Evolutionary conservation across 2,329 filamentous ascomycete species (phyloP), one percentile per base, ranked within the genome.

Genomic region (Aspergillus udagawae): DNA sequence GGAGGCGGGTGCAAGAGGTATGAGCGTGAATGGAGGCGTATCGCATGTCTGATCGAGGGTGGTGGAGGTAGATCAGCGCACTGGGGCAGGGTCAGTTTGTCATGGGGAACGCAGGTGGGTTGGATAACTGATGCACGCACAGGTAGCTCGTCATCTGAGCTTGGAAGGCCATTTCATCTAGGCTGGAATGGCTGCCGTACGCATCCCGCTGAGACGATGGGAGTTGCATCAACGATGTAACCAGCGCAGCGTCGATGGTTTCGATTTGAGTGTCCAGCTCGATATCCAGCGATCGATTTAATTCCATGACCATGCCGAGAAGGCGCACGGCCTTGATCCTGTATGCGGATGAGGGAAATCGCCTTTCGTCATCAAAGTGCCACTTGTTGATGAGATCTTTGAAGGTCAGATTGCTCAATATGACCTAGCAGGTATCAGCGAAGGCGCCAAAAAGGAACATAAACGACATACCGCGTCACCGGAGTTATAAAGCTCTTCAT

Each of bases 261-360:
- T 82, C 76, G 35, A 78, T 62, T 21, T 70, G 66, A 4, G 58
- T 51, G 29, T 70, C 68, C 1, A 60, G 59, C 17, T 65, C 59
- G 10, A 60, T 50, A 25, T 67, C 63, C 3, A 63, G 53, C 5
- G 59, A 62, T n/a, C 54, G 61, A 32, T 65, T 67, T 7, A 73
- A 49, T 49, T 66, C 55, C 53, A 94, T 84, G 59, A 93, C 86
- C 59, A 85, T 83, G 5, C 88, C 89, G 0, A 95, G 77, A 59
- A 91, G 90, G 2, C 87, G 83, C 14, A 86, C 84, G 1, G 90
- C 89, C 41, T 90, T 85, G 54, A 96, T 87, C 14, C 90, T 86
- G 71, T 93, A 93, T 1, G 89, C 82, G 69, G 89, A 92, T 0
- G 91, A 93, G 0, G 90, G 92, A 70, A 91, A 92, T 29, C 81